These are phyloP conservation scores for Aspergillus fructus DNA, from an alignment of 2,329 filamentous ascomycete species.

Conservation along the genomic window DNA sequence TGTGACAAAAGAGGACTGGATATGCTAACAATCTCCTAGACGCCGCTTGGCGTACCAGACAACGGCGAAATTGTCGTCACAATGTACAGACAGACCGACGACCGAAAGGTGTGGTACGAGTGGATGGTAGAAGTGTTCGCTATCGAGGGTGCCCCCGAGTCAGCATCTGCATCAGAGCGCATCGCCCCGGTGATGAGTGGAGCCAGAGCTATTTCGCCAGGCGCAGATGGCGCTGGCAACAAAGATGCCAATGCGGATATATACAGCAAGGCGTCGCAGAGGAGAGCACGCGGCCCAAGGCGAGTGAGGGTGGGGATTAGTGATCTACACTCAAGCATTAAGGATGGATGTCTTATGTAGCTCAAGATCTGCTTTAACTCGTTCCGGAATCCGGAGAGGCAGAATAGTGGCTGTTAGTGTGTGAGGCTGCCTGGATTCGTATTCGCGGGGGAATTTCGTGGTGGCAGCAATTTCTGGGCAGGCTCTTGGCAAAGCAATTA, in stretches of 20 bases:
- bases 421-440: slow-evolving; percentile 2
- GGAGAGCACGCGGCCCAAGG: slow-evolving; percentile 17
- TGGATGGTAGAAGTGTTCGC: slow-evolving; percentile 88
- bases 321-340: slow-evolving; percentile 50
- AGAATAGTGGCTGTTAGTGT: not conserved
- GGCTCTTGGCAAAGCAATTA: not conserved
- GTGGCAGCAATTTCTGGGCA: slow-evolving; percentile 3
- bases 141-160: slow-evolving; percentile 26
- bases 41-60: slow-evolving; percentile 80
- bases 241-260: slow-evolving; percentile 17
- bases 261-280: slow-evolving; percentile 11
- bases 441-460: slow-evolving; percentile 1
- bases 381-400: slow-evolving; percentile 3
- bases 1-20: not conserved
- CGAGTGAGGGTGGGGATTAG: slow-evolving; percentile 45
- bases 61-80: slow-evolving; percentile 82
- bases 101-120: slow-evolving; percentile 97
- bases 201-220: slow-evolving; percentile 26
- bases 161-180: slow-evolving; percentile 12
- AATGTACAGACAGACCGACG: slow-evolving; percentile 96
- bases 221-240: slow-evolving; percentile 20
- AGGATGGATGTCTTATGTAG: slow-evolving; percentile 52
- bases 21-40: slow-evolving; percentile 49
- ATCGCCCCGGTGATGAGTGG: slow-evolving; percentile 32
- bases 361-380: slow-evolving; percentile 3